A percentile compares a stretch with the other conserved stretches of the same genome.
phyloP scores from a whole-genome alignment of 768 basidiomycete genomes.

The Phaeolepiota aurea region DNA sequence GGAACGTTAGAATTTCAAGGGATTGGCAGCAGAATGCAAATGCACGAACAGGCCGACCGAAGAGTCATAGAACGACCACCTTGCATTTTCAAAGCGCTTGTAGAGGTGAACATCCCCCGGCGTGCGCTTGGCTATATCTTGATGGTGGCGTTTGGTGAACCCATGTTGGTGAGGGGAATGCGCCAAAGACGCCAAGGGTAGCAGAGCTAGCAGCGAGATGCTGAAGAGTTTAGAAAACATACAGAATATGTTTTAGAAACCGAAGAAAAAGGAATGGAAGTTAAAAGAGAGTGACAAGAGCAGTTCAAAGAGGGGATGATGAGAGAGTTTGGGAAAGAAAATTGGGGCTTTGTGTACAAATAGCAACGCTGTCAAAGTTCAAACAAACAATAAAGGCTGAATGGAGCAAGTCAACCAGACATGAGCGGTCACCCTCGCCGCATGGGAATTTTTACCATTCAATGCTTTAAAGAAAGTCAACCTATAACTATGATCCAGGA shows the following conservation, averaged over 20 bases:
- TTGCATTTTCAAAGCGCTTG: conserved; percentile 24
- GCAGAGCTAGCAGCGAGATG: conserved; percentile 15
- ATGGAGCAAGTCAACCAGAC: too few species aligned
- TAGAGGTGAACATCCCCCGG: conserved; percentile 27
- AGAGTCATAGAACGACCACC: conserved; percentile 39
- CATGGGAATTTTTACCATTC: too few species aligned
- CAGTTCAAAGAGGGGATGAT: not conserved
- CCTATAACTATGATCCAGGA: too few species aligned
- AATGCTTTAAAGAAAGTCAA: too few species aligned
- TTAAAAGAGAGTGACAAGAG: not conserved
- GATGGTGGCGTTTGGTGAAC: conserved; percentile 23
- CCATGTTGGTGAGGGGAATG: conserved; percentile 16
- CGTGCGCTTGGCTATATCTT: conserved; percentile 37
- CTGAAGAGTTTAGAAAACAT: conserved; percentile 11
- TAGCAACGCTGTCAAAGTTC: too few species aligned
- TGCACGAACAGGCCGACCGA: conserved; percentile 35
- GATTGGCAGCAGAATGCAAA: conserved; percentile 1
- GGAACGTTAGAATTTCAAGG: conserved; percentile 4
- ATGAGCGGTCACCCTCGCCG: too few species aligned
- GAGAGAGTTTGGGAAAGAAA: not conserved
- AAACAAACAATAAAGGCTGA: too few species aligned
- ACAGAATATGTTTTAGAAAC: not conserved
- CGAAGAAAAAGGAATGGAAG: not conserved
- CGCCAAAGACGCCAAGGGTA: conserved; percentile 22
- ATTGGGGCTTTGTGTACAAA: not conserved